phyloP scores from a whole-genome alignment of 768 basidiomycete genomes.

The Guyanaporus albipodus region DNA sequence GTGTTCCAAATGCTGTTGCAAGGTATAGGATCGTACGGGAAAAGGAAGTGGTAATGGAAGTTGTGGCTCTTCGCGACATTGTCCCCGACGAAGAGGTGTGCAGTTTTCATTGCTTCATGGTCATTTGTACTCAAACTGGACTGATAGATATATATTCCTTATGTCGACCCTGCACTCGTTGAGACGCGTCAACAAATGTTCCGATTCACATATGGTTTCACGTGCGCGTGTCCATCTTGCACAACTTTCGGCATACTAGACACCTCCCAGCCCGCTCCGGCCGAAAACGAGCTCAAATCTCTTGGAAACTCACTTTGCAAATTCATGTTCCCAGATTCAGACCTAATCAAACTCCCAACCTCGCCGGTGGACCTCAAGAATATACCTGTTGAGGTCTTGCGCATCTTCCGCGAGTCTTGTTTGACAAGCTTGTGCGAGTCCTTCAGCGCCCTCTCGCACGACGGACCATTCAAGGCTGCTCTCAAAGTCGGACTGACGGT shows the following conservation, averaged over 20 bases:
- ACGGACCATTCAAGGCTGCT: slow-evolving; percentile 52
- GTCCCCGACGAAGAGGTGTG: slow-evolving; percentile 59
- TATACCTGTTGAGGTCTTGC: slow-evolving; percentile 40
- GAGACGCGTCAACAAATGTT: slow-evolving; percentile 59
- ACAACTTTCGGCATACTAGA: slow-evolving; percentile 37
- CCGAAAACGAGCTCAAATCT: slow-evolving; percentile 11
- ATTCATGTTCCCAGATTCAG: slow-evolving; percentile 35
- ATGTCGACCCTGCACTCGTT: slow-evolving; percentile 71
- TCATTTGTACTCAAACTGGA: not conserved
- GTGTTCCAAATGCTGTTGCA: slow-evolving; percentile 65
- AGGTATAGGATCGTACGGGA: slow-evolving; percentile 48
- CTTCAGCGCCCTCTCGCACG: slow-evolving; percentile 71
- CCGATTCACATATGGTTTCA: slow-evolving; percentile 62
- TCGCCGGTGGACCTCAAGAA: slow-evolving; percentile 20
- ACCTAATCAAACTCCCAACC: slow-evolving; percentile 17
- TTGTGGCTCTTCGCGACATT: slow-evolving; percentile 61
- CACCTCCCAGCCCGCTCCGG: slow-evolving; percentile 37
- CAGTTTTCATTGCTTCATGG: not conserved
- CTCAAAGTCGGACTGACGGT: slow-evolving; percentile 52
- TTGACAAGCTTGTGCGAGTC: slow-evolving; percentile 53
- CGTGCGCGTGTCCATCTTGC: slow-evolving; percentile 61
- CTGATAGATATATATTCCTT: slow-evolving; percentile 67
- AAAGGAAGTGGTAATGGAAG: slow-evolving; percentile 50
- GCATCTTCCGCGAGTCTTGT: slow-evolving; percentile 54
- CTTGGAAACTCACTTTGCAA: slow-evolving; percentile 34